Conservation (phyloP, 129 eudicot species). For the Flaveria sonorensis region DNA sequence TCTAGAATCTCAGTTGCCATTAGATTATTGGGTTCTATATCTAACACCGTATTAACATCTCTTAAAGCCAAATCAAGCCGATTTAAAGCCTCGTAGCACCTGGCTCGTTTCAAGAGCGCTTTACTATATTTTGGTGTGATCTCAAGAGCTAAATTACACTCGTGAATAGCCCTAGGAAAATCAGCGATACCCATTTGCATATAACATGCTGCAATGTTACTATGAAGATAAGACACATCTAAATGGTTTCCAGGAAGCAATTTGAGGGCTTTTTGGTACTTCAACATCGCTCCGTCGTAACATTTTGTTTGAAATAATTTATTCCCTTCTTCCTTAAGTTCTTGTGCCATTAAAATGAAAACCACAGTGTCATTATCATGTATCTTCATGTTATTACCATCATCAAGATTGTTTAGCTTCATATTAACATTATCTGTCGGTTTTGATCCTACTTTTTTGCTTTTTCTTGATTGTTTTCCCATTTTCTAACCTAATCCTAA, state of each 20-base stretch:
- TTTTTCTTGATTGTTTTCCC: slow-evolving; percentile 65
- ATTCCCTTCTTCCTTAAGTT: slow-evolving; percentile 85
- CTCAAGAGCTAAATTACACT: slow-evolving; percentile 94
- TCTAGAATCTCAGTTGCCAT: slow-evolving; percentile 78
- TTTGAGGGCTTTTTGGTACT: slow-evolving; percentile 82
- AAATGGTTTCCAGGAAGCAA: slow-evolving; percentile 79
- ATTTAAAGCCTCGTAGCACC: slow-evolving; percentile 85
- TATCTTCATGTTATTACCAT: slow-evolving; percentile 38
- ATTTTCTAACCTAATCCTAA: slow-evolving; percentile 31
- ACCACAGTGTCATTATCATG: slow-evolving; percentile 66
- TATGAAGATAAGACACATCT: slow-evolving; percentile 71
- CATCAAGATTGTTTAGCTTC: slow-evolving; percentile 43
- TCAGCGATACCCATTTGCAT: slow-evolving; percentile 88
- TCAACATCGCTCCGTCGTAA: slow-evolving; percentile 72
- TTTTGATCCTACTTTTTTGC: slow-evolving; percentile 46
- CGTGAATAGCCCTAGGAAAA: slow-evolving; percentile 82
- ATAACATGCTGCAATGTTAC: slow-evolving; percentile 88
- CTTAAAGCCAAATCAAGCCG: slow-evolving; percentile 75
- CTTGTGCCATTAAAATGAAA: slow-evolving; percentile 70
- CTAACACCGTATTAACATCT: slow-evolving; percentile 59
- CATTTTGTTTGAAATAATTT: slow-evolving; percentile 70
- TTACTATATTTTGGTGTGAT: slow-evolving; percentile 78
- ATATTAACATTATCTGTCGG: slow-evolving; percentile 33
- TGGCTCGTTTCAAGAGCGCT: slow-evolving; percentile 92
- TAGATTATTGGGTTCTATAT: slow-evolving; percentile 74